Conservation (phyloP, 345 rosid genomes). For the Clarkia xantiana region DNA sequence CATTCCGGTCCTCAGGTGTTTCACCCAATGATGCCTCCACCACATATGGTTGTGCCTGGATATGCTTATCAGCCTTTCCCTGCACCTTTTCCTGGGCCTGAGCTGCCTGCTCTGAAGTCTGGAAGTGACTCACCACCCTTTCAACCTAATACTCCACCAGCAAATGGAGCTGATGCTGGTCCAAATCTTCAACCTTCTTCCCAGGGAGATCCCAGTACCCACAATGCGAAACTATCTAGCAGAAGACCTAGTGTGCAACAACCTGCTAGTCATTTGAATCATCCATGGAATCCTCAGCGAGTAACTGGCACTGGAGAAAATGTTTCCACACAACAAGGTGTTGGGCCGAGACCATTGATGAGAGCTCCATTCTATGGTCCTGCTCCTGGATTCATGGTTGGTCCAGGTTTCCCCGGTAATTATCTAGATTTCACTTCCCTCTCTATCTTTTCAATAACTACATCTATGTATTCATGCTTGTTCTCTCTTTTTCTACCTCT, state of each 20-base stretch:
- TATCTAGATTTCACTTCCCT: conserved; percentile 9
- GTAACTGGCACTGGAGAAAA: conserved; percentile 36
- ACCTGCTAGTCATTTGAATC: conserved; percentile 28
- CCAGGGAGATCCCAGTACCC: conserved; percentile 45
- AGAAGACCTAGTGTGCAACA: conserved; percentile 42
- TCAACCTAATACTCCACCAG: conserved; percentile 46
- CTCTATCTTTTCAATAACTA: background rate
- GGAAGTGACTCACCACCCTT: conserved; percentile 34
- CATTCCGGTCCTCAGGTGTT: conserved; percentile 26
- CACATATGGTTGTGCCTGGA: conserved; percentile 51
- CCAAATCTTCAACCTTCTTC: conserved; percentile 36
- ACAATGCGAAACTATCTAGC: conserved; percentile 22
- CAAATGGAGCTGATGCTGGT: conserved; percentile 18
- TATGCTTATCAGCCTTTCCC: conserved; percentile 46
- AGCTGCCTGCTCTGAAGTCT: conserved; percentile 41
- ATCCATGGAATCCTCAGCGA: conserved; percentile 55
- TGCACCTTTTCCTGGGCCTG: conserved; percentile 46
- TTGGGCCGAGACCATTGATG: conserved; percentile 51
- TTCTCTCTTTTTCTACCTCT: background rate
- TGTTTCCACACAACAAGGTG: conserved; percentile 42
- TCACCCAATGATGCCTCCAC: conserved; percentile 49
- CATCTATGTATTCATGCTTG: background rate
- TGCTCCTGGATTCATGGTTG: conserved; percentile 57
- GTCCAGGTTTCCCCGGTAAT: conserved; percentile 73
- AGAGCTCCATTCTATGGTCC: conserved; percentile 56